Percentiles rank a stretch among this genome's conserved stretches.
Evolutionary conservation across 1,284 basidiomycete species (phyloP).

Genomic region (Ceratobasidium sp.): DNA sequence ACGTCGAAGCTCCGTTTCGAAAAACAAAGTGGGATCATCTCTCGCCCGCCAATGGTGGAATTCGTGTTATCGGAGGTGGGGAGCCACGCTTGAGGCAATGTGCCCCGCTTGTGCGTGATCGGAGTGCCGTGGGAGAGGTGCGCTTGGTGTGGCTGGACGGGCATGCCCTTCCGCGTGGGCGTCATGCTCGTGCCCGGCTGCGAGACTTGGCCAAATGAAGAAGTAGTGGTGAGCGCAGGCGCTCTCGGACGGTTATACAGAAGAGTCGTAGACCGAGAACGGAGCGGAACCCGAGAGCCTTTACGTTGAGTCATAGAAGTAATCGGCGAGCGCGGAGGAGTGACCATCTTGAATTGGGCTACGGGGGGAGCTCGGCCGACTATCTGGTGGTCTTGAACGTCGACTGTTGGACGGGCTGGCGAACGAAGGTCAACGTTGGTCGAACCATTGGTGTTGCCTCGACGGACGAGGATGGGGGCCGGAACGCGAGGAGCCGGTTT

Average conservation of each 20-base stretch:
- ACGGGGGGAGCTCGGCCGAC: background rate
- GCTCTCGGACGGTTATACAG: background rate
- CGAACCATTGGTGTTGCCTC: background rate
- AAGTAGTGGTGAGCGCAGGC: no score
- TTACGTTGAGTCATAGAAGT: background rate
- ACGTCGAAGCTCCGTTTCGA: background rate
- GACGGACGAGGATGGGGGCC: slow-evolving; percentile 8
- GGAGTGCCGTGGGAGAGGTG: no score
- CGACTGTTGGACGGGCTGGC: background rate
- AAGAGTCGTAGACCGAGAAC: background rate
- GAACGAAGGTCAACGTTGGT: background rate
- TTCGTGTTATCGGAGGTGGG: background rate
- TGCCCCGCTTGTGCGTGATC: background rate
- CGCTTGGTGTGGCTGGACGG: background rate
- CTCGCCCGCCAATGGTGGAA: background rate
- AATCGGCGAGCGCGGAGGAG: slow-evolving; percentile 20
- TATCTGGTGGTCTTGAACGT: background rate
- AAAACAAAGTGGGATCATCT: background rate
- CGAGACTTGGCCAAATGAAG: background rate
- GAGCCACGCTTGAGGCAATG: slow-evolving; percentile 7
- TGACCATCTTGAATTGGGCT: slow-evolving; percentile 21
- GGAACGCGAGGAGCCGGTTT: background rate
- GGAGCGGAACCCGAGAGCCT: slow-evolving; percentile 9
- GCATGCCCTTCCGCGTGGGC: background rate
- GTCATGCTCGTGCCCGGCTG: slow-evolving; percentile 6